Percentiles rank a stretch among this genome's conserved stretches.
phyloP scores from a whole-genome alignment of 2,329 filamentous ascomycete species.

The Nigrospora osmanthi region DNA sequence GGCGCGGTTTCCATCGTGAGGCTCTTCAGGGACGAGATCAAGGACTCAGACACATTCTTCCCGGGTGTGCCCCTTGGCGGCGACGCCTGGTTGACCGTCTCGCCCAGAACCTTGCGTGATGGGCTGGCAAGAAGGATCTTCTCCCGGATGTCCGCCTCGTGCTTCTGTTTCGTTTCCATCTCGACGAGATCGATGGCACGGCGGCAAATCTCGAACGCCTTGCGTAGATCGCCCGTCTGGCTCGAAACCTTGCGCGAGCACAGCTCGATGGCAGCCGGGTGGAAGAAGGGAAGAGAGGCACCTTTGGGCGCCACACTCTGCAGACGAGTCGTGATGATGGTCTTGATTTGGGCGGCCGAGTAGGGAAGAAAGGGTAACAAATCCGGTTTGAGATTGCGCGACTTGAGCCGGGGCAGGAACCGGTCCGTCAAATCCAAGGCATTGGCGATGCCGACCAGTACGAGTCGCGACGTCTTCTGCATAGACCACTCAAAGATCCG shows the following conservation, averaged over 20 bases:
- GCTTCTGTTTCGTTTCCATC: constrained; percentile 68
- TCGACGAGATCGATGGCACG: constrained; percentile 86
- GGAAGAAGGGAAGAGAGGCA: constrained; percentile 71
- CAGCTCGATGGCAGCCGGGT: constrained; percentile 87
- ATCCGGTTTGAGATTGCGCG: constrained; percentile 82
- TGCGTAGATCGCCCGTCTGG: constrained; percentile 88
- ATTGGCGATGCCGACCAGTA: constrained; percentile 90
- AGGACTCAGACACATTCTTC: constrained; percentile 36
- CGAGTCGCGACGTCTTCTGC: constrained; percentile 67
- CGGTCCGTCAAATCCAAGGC: constrained; percentile 92
- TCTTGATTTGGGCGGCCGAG: constrained; percentile 76
- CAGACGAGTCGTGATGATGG: constrained; percentile 77
- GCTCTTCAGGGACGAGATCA: constrained; percentile 46
- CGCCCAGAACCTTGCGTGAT: constrained; percentile 68
- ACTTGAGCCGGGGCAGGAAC: constrained; percentile 87
- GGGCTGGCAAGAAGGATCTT: constrained; percentile 53
- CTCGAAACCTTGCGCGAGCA: constrained; percentile 91
- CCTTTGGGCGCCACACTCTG: constrained; percentile 60
- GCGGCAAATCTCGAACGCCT: constrained; percentile 90
- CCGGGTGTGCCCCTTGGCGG: constrained; percentile 28
- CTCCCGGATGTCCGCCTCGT: constrained; percentile 55
- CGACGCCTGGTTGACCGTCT: constrained; percentile 70
- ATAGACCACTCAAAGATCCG: constrained; percentile 96
- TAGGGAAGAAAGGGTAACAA: constrained; percentile 92
- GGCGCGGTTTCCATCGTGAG: constrained; percentile 76